Evolutionary conservation across 257 asterid genomes (phyloP), one percentile per base, ranked within the genome.

Genomic region (Solanum gandarillasii): DNA sequence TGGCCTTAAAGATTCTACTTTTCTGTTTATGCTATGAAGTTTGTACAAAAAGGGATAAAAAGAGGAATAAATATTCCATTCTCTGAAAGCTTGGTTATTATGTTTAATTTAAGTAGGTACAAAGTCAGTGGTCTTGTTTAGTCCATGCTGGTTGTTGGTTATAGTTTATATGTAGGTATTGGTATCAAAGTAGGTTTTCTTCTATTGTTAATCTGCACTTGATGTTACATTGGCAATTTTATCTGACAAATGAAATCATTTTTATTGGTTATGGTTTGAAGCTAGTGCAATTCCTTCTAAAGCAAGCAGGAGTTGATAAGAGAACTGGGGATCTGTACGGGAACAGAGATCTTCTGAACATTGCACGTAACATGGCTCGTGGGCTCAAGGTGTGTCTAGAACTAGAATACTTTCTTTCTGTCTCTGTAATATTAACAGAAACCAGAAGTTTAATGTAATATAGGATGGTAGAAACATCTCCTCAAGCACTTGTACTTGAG

Each of bases 251-350:
- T 89, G 86, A 85, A 88, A 83, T 87, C 43, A 35, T 83, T 82
- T 90, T 38, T 86, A 31, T 48, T 82, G 43, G 85, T 82, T 48
- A 78, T 90, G 88, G 83, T 92, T 89, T 89, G 72, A 97, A 97
- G 99, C 96, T 97, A 84, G 99, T 97, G 90, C 99, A 96, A 75
- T 97, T 97, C 88, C 94, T 97, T 58, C 90, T 97, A 87, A 96
- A 96, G 94, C 99, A 97, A 93, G 99, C 99, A 20, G 99, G 98
- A 87, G 96, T 93, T 86, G 99, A 96, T 90, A 93, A 92, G 92
- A 91, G 99, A 90, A 96, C 98, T 43, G 99, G 99, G 88, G 99
- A 97, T 90, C 99, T 97, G 78, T 97, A 95, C 72, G 99, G 99
- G 86, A 97, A 96, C 89, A 90, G 96, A 43, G 98, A 95, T 91